Evolutionary conservation across 768 basidiomycete genomes (phyloP).

Genomic region (Krasilnikovozyma curviuscula): DNA sequence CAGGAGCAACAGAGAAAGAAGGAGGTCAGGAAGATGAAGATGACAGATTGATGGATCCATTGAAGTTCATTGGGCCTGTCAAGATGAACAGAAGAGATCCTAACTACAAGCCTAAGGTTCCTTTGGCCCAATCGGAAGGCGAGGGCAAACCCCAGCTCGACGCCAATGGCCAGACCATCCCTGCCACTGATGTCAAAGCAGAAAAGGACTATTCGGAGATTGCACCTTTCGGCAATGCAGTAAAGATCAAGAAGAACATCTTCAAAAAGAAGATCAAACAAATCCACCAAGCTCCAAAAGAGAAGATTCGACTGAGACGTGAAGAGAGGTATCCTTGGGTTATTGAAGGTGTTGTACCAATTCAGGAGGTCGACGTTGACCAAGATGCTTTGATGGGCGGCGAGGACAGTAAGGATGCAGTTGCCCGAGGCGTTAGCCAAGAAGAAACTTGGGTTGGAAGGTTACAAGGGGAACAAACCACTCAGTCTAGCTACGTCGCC

Average conservation of each 20-base stretch:
- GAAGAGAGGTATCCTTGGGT: conserved; percentile 88
- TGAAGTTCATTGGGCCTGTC: conserved; percentile 50
- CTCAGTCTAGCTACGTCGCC: conserved; percentile 49
- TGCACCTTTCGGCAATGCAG: conserved; percentile 38
- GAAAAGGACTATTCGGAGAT: not conserved
- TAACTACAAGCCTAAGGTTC: not conserved
- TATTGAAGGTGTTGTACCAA: conserved; percentile 39
- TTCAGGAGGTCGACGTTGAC: too few species aligned
- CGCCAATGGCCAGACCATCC: conserved; percentile 13
- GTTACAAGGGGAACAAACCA: conserved; percentile 53
- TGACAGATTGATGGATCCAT: conserved; percentile 49
- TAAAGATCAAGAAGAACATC: conserved; percentile 41
- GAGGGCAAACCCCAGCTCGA: conserved; percentile 11
- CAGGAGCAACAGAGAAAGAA: conserved; percentile 36
- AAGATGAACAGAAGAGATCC: conserved; percentile 75
- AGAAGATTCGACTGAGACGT: conserved; percentile 51
- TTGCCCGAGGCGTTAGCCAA: conserved; percentile 38
- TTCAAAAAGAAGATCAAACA: conserved; percentile 66
- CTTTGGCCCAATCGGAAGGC: not conserved
- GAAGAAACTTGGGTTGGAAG: conserved; percentile 58
- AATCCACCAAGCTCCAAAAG: conserved; percentile 64
- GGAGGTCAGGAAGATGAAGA: too few species aligned
- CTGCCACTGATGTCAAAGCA: conserved; percentile 52
- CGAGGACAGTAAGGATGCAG: not conserved
- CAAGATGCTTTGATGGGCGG: too few species aligned